These are phyloP conservation scores for Acephala macrosclerotiorum DNA, from an alignment of 2,329 filamentous ascomycete species.

Conservation along the genomic window DNA sequence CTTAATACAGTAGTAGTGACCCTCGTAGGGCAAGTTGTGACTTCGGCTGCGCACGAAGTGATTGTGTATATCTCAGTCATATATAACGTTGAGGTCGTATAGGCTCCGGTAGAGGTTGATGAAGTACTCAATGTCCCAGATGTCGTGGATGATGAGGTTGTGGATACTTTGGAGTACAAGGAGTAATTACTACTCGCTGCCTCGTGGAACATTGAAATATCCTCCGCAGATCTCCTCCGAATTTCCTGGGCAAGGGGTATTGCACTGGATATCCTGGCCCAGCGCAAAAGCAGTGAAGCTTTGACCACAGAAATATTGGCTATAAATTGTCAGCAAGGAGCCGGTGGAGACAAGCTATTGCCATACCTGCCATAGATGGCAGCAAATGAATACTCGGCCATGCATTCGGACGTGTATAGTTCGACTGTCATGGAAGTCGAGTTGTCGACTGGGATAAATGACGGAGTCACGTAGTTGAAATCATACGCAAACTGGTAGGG, in stretches of 20 bases:
- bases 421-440: constrained; percentile 14
- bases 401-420: constrained; percentile 11
- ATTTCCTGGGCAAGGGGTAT: constrained; percentile 15
- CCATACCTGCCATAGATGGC: constrained; percentile 6
- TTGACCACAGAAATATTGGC: constrained; percentile 13
- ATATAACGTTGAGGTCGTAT: background rate
- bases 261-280: constrained; percentile 11
- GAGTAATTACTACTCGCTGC: constrained; percentile 12
- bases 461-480: background rate
- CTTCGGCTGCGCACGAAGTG: background rate
- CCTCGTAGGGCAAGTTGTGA: constrained; percentile 1
- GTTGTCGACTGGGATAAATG: background rate
- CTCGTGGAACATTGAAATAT: background rate
- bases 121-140: background rate
- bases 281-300: constrained; percentile 5
- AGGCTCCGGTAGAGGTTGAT: background rate
- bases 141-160: background rate
- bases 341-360: background rate
- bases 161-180: constrained; percentile 4
- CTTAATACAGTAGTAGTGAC: too few species aligned
- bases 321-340: background rate
- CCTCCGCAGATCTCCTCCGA: constrained; percentile 8
- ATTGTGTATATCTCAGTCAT: background rate
- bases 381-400: background rate
- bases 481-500: constrained; percentile 13